Conservation (phyloP, 495 filamentous ascomycete genomes). For the Podospora pseudopauciseta region DNA sequence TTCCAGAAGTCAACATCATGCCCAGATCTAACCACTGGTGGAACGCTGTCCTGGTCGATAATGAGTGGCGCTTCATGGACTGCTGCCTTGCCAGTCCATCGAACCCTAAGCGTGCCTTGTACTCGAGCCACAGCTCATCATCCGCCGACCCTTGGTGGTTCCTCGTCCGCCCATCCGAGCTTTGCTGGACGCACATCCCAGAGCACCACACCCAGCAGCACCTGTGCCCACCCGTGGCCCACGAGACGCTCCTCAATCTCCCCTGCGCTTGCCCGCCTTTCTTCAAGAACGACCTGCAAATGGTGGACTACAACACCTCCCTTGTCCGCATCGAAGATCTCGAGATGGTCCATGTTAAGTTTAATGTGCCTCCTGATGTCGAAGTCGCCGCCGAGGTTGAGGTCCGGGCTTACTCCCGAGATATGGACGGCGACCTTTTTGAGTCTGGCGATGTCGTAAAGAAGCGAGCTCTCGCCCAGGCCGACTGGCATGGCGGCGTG, state of each 20-base stretch:
- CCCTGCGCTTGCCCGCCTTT: slow-evolving; percentile 82
- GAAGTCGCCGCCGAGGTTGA: slow-evolving; percentile 95
- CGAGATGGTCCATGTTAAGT: slow-evolving; percentile 85
- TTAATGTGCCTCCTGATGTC: slow-evolving; percentile 81
- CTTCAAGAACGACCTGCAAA: slow-evolving; percentile 73
- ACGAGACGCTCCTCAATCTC: slow-evolving; percentile 77
- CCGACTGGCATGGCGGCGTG: slow-evolving; percentile 80
- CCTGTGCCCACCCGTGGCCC: slow-evolving; percentile 80
- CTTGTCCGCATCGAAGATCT: slow-evolving; percentile 80
- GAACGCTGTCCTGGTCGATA: slow-evolving; percentile 92
- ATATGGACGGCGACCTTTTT: slow-evolving; percentile 87
- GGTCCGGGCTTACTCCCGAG: slow-evolving; percentile 69
- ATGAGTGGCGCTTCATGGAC: slow-evolving; percentile 96
- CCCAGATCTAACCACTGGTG: slow-evolving; percentile 94
- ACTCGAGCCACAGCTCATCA: slow-evolving; percentile 65
- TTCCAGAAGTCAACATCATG: slow-evolving; percentile 69
- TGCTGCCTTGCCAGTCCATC: slow-evolving; percentile 88
- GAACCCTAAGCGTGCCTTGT: slow-evolving; percentile 71
- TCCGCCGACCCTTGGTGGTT: slow-evolving; percentile 88
- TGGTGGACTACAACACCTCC: slow-evolving; percentile 90
- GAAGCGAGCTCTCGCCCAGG: slow-evolving; percentile 84
- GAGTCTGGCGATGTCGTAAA: slow-evolving; percentile 84
- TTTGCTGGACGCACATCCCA: slow-evolving; percentile 94
- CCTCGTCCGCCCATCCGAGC: slow-evolving; percentile 75
- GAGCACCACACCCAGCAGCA: slow-evolving; percentile 83